Evolutionary conservation across 1,139 yeast genomes (phyloP).

Genomic region (Geotrichum restrictum): DNA sequence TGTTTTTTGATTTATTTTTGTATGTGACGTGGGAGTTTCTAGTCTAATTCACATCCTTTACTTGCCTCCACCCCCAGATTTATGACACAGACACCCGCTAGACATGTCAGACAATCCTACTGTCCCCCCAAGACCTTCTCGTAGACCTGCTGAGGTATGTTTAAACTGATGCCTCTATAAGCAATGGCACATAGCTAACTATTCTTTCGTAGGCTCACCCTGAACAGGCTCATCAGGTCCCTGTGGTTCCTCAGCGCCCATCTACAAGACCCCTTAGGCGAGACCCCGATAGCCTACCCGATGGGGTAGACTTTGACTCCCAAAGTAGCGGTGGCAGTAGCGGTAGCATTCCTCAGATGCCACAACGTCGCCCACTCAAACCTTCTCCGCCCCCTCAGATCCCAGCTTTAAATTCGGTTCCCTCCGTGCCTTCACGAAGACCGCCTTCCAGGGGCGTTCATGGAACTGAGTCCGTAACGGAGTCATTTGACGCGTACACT

Average conservation of each 20-base stretch:
- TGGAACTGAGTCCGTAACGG: not conserved
- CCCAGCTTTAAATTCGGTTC: not conserved
- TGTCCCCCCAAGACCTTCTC: conserved; percentile 10
- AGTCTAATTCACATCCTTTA: not conserved
- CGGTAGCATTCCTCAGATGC: not conserved
- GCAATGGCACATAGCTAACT: not conserved
- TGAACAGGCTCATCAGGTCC: conserved; percentile 3
- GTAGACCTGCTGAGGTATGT: conserved; percentile 6
- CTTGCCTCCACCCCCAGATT: not conserved
- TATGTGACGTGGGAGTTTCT: conserved; percentile 10
- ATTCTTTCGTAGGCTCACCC: not conserved
- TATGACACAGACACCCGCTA: no score
- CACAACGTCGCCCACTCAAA: conserved; percentile 2
- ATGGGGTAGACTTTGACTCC: not conserved
- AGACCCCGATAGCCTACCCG: not conserved
- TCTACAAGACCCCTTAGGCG: not conserved
- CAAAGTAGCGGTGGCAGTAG: not conserved
- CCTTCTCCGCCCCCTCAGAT: not conserved
- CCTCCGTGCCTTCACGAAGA: not conserved
- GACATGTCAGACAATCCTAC: conserved; percentile 14
- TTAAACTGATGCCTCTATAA: not conserved
- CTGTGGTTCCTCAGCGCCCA: conserved; percentile 9
- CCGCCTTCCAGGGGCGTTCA: conserved; percentile 1
- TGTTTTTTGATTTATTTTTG: not conserved
- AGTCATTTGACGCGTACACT: not conserved